A percentile compares a stretch with the other conserved stretches of the same genome.
These are phyloP conservation scores for Pseudocohnilembus persalinus DNA, from an alignment of 169 alveolate genomes.

Conservation along the genomic window DNA sequence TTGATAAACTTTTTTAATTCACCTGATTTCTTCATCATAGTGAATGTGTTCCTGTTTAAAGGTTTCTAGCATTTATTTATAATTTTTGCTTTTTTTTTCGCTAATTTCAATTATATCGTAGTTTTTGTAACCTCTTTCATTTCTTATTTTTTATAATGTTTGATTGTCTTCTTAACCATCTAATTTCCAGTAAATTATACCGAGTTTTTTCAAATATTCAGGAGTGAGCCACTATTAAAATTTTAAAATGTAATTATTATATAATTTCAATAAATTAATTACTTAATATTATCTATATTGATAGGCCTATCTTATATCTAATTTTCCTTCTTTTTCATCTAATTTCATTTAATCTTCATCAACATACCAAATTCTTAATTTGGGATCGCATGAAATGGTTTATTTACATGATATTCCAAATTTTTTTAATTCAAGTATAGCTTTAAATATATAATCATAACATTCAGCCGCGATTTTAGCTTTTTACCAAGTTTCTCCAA, in stretches of 20 bases:
- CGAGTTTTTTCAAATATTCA: constrained; percentile 2
- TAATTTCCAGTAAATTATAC: constrained; percentile 22
- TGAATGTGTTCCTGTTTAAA: constrained; percentile 21
- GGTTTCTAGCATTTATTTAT: constrained; percentile 2
- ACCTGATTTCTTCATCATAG: constrained; percentile 24
- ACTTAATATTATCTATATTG: constrained; percentile 1
- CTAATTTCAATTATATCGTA: constrained; percentile 11
- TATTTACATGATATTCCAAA: constrained; percentile 6
- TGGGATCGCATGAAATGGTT: background rate
- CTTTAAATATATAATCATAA: constrained; percentile 16
- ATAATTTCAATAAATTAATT: too few relatives aligned
- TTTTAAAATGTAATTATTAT: too few relatives aligned
- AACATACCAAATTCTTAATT: constrained; percentile 22
- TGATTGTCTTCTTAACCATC: constrained; percentile 10
- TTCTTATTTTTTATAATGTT: constrained; percentile 2
- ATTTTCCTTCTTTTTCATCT: background rate
- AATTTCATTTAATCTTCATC: constrained; percentile 2
- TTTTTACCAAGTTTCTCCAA: constrained; percentile 32
- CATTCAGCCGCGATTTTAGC: constrained; percentile 29
- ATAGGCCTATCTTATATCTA: constrained; percentile 7
- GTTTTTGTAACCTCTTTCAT: constrained; percentile 3
- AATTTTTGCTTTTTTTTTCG: background rate
- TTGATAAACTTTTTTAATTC: background rate
- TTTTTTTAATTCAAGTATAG: constrained; percentile 14
- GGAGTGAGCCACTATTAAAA: background rate